Percentiles rank a stretch among this genome's conserved stretches.
These are phyloP conservation scores for Ophiognomonia clavigignenti-juglandacearum DNA, from an alignment of 2,329 filamentous ascomycete genomes.

Conservation along the genomic window DNA sequence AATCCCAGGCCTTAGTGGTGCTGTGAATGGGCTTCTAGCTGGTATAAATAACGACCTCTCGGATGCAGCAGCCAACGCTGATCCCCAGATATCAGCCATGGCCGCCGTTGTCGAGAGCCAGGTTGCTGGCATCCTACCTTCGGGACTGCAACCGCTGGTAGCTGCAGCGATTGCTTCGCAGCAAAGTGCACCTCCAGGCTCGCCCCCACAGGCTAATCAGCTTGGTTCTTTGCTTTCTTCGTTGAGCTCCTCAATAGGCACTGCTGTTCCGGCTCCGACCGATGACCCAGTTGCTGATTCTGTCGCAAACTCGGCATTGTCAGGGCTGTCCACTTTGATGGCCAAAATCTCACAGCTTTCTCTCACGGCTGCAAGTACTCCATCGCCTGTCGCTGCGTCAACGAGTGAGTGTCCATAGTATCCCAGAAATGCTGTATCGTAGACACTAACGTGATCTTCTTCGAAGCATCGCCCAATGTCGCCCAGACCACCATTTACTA, in stretches of 20 bases:
- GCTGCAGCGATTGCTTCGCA: slow-evolving; percentile 6
- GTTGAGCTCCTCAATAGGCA: slow-evolving; percentile 10
- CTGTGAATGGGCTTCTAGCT: slow-evolving; percentile 2
- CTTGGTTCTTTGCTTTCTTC: slow-evolving; percentile 13
- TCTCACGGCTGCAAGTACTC: neutral
- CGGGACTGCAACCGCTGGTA: slow-evolving; percentile 10
- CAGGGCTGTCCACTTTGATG: slow-evolving; percentile 12
- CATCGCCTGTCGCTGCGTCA: neutral
- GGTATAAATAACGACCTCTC: slow-evolving; percentile 9
- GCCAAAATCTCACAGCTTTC: slow-evolving; percentile 14
- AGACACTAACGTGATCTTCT: slow-evolving; percentile 1
- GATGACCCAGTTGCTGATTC: neutral
- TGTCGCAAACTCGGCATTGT: slow-evolving; percentile 8
- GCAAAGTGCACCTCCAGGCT: slow-evolving; percentile 8
- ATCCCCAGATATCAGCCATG: slow-evolving; percentile 9
- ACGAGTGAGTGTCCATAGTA: neutral
- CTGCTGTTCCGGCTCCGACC: neutral
- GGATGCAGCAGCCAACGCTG: slow-evolving; percentile 5
- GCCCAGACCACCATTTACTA: slow-evolving; percentile 15
- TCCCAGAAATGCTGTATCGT: no score
- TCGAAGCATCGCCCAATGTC: neutral
- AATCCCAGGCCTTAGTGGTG: neutral
- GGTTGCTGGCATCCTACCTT: slow-evolving; percentile 8
- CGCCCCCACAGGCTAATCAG: slow-evolving; percentile 2
- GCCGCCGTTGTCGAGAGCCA: slow-evolving; percentile 10